A percentile compares a stretch with the other conserved stretches of the same genome.
Conservation (phyloP, 2,329 filamentous ascomycete genomes). For the Sarocladium strictum region DNA sequence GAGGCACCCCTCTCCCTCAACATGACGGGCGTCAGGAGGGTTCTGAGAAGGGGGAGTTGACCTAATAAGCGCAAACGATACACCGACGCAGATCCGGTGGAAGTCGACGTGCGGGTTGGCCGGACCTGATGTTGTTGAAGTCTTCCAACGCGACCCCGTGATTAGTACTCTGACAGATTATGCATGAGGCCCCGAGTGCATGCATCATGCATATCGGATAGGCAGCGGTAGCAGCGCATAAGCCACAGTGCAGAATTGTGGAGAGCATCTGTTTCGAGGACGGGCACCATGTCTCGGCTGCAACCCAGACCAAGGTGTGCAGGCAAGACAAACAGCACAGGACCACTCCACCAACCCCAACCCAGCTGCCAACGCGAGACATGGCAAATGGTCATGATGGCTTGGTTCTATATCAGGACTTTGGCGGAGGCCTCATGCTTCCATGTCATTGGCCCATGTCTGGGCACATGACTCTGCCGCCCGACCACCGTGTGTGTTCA, state of each 20-base stretch:
- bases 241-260: neutral
- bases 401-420: neutral
- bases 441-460: slow-evolving; percentile 28
- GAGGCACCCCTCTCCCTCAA: neutral
- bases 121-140: neutral
- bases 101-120: neutral
- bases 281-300: neutral
- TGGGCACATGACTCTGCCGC: slow-evolving; percentile 31
- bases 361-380: neutral
- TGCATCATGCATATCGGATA: slow-evolving; percentile 5
- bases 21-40: neutral
- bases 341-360: neutral
- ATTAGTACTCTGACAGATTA: slow-evolving; percentile 5
- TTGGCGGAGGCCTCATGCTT: neutral
- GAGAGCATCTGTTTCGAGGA: neutral
- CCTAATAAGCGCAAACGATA: neutral
- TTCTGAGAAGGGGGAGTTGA: neutral
- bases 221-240: neutral
- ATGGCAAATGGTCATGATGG: neutral
- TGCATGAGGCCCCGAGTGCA: slow-evolving; percentile 8
- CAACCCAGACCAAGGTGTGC: neutral
- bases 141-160: neutral
- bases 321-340: neutral
- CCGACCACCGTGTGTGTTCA: slow-evolving; percentile 24
- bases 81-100: neutral